Evolutionary conservation across 495 filamentous ascomycete genomes (phyloP).

Genomic region (Bathelium albidoporum): DNA sequence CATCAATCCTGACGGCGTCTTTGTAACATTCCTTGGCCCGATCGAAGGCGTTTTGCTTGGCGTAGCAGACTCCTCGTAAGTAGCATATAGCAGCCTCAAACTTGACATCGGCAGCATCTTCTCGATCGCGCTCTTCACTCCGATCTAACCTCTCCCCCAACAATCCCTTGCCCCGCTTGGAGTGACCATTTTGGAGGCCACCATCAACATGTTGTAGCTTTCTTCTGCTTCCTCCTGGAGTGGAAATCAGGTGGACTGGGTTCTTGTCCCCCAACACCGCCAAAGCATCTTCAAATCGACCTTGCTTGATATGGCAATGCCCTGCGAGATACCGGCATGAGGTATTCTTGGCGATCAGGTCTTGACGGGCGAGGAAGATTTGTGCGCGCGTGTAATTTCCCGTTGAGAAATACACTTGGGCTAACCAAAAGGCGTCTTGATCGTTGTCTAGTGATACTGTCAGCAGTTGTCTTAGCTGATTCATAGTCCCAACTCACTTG

Average conservation of each 20-base stretch:
- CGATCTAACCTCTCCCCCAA: constrained; percentile 41
- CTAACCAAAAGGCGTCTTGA: constrained; percentile 87
- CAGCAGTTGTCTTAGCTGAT: background rate
- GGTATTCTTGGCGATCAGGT: constrained; percentile 68
- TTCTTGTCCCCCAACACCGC: constrained; percentile 83
- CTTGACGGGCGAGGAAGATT: constrained; percentile 71
- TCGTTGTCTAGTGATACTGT: constrained; percentile 54
- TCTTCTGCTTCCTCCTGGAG: constrained; percentile 51
- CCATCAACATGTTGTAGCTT: constrained; percentile 39
- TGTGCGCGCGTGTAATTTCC: constrained; percentile 88
- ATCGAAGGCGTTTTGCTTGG: constrained; percentile 96
- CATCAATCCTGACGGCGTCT: constrained; percentile 89
- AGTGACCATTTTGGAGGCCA: constrained; percentile 35
- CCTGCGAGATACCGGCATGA: constrained; percentile 86
- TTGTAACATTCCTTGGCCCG: constrained; percentile 97
- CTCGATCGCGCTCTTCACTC: constrained; percentile 54
- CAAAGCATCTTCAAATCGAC: constrained; percentile 79
- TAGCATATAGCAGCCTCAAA: constrained; percentile 98
- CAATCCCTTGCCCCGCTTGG: constrained; percentile 21
- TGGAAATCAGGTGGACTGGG: constrained; percentile 71
- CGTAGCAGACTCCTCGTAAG: constrained; percentile 83
- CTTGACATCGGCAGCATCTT: constrained; percentile 60
- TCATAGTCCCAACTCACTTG: constrained; percentile 47
- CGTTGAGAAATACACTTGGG: constrained; percentile 86
- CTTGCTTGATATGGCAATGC: constrained; percentile 85